Evolutionary conservation across 2,329 filamentous ascomycete species (phyloP), one percentile per base, ranked within the genome.

Genomic region (Fusarium sacchari): DNA sequence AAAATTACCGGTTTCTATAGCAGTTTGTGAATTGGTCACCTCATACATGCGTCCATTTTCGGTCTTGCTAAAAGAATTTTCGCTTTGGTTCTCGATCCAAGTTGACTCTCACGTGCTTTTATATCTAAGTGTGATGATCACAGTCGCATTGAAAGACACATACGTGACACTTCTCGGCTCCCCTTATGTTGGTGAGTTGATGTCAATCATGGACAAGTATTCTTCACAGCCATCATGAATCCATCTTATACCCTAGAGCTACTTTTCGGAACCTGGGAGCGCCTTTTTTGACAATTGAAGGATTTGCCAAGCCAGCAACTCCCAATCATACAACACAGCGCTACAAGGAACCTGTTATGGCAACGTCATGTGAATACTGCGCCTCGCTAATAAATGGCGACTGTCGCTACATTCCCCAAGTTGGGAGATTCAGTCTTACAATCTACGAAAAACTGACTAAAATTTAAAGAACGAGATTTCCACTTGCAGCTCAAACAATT

Each of bases 301-400:
- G 32, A 36, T 32, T 50, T 13, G 64, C 65, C 63, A 67, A 67
- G 65, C 42, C 26, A 26, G 26, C 11, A 22, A 34, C 15, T 37
- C 30, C 63, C 53, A 67, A 67, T 50, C 7, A 56, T 9, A 14
- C 15, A 15, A 7, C 24, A 53, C 24, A 10, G 17, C 46, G 46
- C 36, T 24, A 34, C 39, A 55, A 36, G 10, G 9, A 42, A 36
- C 66, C 30, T 65, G 5, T 30, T 43, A 14, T 18, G 13, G 44
- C 8, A 24, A 47, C 7, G 40, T 69, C 52, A 69, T 64, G 22
- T 59, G 66, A 49, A n/a, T 37, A 22, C 44, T 69, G 39, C 46
- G 65, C 50, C 65, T 53, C 42, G 34, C 5, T 18, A 24, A 12
- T 46, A 13, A 15, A 28, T 22, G 14, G 14, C 6, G 17, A 5